Percentiles rank a stretch among this genome's conserved stretches.
Evolutionary conservation across 148 eudicot species (phyloP).

Genomic region (Chenopodium suecicum): DNA sequence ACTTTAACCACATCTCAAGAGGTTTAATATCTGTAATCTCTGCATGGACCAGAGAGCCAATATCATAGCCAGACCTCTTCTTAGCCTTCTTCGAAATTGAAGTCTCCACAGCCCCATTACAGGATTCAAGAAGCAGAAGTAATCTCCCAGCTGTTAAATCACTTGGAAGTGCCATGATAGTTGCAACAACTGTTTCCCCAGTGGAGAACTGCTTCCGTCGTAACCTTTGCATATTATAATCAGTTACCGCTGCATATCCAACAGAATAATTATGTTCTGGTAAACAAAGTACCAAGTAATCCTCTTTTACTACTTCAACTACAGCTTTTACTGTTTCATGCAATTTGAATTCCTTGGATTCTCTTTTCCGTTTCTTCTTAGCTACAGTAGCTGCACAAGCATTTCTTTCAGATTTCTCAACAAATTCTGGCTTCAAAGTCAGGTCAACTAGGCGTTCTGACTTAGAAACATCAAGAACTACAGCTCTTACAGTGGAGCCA

Average conservation of each 20-base stretch:
- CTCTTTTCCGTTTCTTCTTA: conserved; percentile 82
- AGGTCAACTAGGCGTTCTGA: conserved; percentile 78
- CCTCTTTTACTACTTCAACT: conserved; percentile 87
- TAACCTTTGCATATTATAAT: conserved; percentile 82
- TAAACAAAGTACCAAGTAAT: conserved; percentile 79
- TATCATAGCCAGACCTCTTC: conserved; percentile 60
- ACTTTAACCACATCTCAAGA: conserved; percentile 80
- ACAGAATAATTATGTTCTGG: conserved; percentile 60
- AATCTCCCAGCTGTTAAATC: conserved; percentile 68
- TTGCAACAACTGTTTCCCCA: conserved; percentile 75
- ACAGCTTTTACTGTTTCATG: conserved; percentile 60
- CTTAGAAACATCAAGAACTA: conserved; percentile 76
- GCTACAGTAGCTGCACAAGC: conserved; percentile 30
- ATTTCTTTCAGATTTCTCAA: conserved; percentile 35
- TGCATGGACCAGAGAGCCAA: conserved; percentile 76
- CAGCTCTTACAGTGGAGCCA: conserved; percentile 62
- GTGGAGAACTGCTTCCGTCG: conserved; percentile 47
- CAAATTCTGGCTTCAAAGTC: conserved; percentile 69
- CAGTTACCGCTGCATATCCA: conserved; percentile 68
- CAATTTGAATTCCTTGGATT: conserved; percentile 57
- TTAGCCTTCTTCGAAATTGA: conserved; percentile 76
- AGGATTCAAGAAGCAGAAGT: conserved; percentile 70
- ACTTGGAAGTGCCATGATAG: conserved; percentile 76
- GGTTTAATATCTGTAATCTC: conserved; percentile 90
- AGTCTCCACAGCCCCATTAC: conserved; percentile 50